A percentile compares a stretch with the other conserved stretches of the same genome.
Conservation (phyloP, 805 yeast genomes). For the Cephaloascus fragrans region DNA sequence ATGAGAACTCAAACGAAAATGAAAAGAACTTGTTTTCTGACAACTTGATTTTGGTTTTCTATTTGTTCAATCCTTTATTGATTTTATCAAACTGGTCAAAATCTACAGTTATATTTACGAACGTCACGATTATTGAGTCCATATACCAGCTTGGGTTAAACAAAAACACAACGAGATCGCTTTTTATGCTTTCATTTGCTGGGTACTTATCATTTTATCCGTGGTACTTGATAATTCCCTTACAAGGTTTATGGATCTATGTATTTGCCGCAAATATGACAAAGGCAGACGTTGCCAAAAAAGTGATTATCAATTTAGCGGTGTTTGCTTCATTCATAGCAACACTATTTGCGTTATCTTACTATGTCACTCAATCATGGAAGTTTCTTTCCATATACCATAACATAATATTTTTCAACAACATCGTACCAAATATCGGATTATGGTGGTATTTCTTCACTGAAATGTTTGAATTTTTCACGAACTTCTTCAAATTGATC, state of each 20-base stretch:
- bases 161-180: slow-evolving; percentile 29
- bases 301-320: slow-evolving; percentile 4
- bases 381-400: slow-evolving; percentile 49
- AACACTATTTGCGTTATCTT: slow-evolving; percentile 25
- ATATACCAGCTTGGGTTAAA: slow-evolving; percentile 32
- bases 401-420: slow-evolving; percentile 47
- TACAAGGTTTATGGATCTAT: slow-evolving; percentile 20
- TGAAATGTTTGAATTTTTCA: slow-evolving; percentile 87
- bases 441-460: slow-evolving; percentile 98
- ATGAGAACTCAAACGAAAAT: slow-evolving; percentile 12
- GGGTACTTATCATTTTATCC: slow-evolving; percentile 59
- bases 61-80: slow-evolving; percentile 75
- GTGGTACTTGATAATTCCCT: slow-evolving; percentile 47
- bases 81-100: slow-evolving; percentile 58
- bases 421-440: slow-evolving; percentile 84
- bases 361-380: slow-evolving; percentile 20
- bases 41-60: slow-evolving; percentile 49
- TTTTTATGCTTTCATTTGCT: slow-evolving; percentile 49
- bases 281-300: background rate
- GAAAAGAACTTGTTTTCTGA: slow-evolving; percentile 13
- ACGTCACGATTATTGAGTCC: slow-evolving; percentile 43
- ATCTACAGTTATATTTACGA: slow-evolving; percentile 55
- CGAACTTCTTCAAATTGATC: slow-evolving; percentile 71
- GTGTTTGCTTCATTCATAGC: slow-evolving; percentile 9
- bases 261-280: slow-evolving; percentile 1